A percentile compares a stretch with the other conserved stretches of the same genome.
These are phyloP conservation scores for Syncephalis plumigaleata DNA, from an alignment of 371 early-diverging fungal species.

Conservation along the genomic window DNA sequence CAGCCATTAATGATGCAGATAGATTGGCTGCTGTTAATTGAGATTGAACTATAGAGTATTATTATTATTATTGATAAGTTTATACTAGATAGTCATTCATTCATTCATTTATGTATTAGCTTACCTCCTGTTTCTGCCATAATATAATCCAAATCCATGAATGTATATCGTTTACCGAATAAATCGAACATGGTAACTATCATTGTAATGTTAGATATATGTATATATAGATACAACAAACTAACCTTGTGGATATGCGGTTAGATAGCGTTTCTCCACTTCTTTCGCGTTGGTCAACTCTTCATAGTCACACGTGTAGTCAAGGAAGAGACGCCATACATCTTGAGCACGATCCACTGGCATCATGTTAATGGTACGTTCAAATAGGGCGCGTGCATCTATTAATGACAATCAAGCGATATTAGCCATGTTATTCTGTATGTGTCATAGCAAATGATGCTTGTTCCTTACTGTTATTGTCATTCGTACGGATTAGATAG, in stretches of 20 bases:
- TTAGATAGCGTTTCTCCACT: constrained; percentile 55
- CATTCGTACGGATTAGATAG: constrained; percentile 72
- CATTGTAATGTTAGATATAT: neutral
- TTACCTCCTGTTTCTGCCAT: neutral
- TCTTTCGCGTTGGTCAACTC: constrained; percentile 56
- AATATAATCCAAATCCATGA: constrained; percentile 35
- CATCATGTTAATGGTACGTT: constrained; percentile 54
- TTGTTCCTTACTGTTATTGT: constrained; percentile 66
- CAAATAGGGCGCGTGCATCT: constrained; percentile 81
- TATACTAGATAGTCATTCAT: too few relatives aligned
- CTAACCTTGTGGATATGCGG: constrained; percentile 42
- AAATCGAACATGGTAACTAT: constrained; percentile 22
- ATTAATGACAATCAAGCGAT: too few relatives aligned
- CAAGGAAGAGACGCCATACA: constrained; percentile 66
- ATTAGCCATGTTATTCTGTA: too few relatives aligned
- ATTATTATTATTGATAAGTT: too few relatives aligned
- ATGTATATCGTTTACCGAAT: constrained; percentile 43
- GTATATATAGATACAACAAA: too few relatives aligned
- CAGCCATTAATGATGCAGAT: too few relatives aligned
- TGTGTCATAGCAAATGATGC: too few relatives aligned
- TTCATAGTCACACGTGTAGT: constrained; percentile 77
- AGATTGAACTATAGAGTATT: too few relatives aligned
- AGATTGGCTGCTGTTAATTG: too few relatives aligned
- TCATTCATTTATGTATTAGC: too few relatives aligned
- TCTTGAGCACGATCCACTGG: constrained; percentile 46